phyloP scores from a whole-genome alignment of 2,329 filamentous ascomycete genomes.

The Thelonectria olida region DNA sequence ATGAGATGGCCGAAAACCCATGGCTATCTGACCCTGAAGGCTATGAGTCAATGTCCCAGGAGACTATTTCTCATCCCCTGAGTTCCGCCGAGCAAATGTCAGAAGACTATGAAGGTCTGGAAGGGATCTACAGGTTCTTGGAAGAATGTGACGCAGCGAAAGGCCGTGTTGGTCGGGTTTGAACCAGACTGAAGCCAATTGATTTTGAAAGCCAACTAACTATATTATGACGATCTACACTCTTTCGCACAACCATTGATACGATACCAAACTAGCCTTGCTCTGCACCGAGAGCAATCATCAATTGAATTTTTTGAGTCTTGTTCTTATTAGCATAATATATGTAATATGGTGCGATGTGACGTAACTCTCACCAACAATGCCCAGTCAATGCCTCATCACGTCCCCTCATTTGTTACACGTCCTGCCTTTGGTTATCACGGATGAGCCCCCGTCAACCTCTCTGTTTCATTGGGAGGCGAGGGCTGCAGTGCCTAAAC shows the following conservation, averaged over 20 bases:
- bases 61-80: conserved; percentile 58
- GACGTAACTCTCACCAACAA: conserved; percentile 1
- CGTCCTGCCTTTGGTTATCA: neutral
- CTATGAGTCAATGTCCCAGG: conserved; percentile 63
- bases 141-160: conserved; percentile 63
- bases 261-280: conserved; percentile 30
- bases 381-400: neutral
- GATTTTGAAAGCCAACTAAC: conserved; percentile 13
- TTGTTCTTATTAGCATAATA: conserved; percentile 1
- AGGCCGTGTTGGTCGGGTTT: conserved; percentile 43
- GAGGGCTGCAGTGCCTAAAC: neutral
- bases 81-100: conserved; percentile 56
- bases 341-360: neutral
- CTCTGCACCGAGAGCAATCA: conserved; percentile 24
- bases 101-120: conserved; percentile 63
- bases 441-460: neutral
- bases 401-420: neutral
- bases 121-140: conserved; percentile 66
- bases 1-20: conserved; percentile 56
- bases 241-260: conserved; percentile 32
- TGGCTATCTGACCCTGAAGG: conserved; percentile 60
- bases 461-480: neutral
- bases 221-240: conserved; percentile 36
- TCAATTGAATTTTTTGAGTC: conserved; percentile 35
- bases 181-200: conserved; percentile 22